A percentile compares a stretch with the other conserved stretches of the same genome.
Evolutionary conservation across 768 basidiomycete species (phyloP).

Genomic region (Leccinellum rugosiceps): DNA sequence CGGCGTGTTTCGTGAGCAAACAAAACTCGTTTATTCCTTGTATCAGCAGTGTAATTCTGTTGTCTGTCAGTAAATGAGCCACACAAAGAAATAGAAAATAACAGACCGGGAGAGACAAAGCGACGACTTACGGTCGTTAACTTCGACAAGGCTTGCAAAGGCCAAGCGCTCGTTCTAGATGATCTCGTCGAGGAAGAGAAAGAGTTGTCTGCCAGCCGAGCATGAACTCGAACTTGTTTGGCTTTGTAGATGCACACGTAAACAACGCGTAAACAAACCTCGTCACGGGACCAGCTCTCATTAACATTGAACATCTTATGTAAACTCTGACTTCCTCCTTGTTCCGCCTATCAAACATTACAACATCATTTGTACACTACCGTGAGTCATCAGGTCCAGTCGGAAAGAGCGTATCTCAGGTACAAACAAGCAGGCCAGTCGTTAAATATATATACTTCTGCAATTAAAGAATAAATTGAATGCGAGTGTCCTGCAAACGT

Average conservation of each 20-base stretch:
- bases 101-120: constrained; percentile 8
- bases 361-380: constrained; percentile 1
- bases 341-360: not conserved
- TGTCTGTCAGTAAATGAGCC: not conserved
- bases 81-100: not conserved
- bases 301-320: not conserved
- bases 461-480: constrained; percentile 31
- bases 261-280: constrained; percentile 34
- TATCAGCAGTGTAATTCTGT: no score
- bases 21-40: no score
- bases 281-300: constrained; percentile 20
- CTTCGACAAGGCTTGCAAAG: constrained; percentile 20
- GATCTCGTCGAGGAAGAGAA: constrained; percentile 16
- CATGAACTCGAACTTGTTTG: constrained; percentile 35
- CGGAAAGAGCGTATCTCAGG: not conserved
- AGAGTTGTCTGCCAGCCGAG: constrained; percentile 1
- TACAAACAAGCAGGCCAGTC: not conserved
- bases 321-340: not conserved
- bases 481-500: constrained; percentile 22
- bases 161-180: constrained; percentile 19
- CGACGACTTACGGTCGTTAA: constrained; percentile 26
- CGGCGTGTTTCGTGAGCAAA: constrained; percentile 25
- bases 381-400: not conserved
- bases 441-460: constrained; percentile 7
- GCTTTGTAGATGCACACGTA: constrained; percentile 22